These are phyloP conservation scores for Rhizophagus prolifer DNA, from an alignment of 192 early-diverging fungal genomes.

Conservation along the genomic window DNA sequence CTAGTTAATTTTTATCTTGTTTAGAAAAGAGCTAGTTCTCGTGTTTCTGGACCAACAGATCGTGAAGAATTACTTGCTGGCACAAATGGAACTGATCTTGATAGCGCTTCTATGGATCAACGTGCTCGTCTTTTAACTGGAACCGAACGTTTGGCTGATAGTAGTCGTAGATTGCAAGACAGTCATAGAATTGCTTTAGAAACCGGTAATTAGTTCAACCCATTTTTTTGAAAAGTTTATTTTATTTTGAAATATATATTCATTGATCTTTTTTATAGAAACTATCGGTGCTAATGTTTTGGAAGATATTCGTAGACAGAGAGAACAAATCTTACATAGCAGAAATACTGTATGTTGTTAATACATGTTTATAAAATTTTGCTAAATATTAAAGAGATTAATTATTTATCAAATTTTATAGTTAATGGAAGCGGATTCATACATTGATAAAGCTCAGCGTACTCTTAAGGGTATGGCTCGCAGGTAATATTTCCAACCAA, in stretches of 20 bases:
- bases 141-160: slow-evolving; percentile 82
- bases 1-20: not conserved
- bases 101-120: slow-evolving; percentile 71
- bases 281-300: slow-evolving; percentile 81
- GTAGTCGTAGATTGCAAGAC: slow-evolving; percentile 78
- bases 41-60: slow-evolving; percentile 45
- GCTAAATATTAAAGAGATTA: not conserved
- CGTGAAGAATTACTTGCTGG: slow-evolving; percentile 65
- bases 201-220: slow-evolving; percentile 50
- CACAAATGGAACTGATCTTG: slow-evolving; percentile 47
- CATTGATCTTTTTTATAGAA: slow-evolving; percentile 50
- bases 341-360: slow-evolving; percentile 69
- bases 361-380: not conserved
- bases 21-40: slow-evolving; percentile 50
- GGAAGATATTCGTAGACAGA: slow-evolving; percentile 76
- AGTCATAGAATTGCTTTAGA: slow-evolving; percentile 89
- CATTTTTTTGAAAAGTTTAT: not conserved
- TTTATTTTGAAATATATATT: not conserved
- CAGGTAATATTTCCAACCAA: slow-evolving; percentile 42
- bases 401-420: slow-evolving; percentile 20
- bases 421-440: slow-evolving; percentile 77
- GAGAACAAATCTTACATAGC: slow-evolving; percentile 87
- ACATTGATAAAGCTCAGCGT: slow-evolving; percentile 65
- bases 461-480: slow-evolving; percentile 74
- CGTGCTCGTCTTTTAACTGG: slow-evolving; percentile 76